Base-by-base conservation (phyloP, 768 basidiomycete species). In the Lenzites betulinus region DNA sequence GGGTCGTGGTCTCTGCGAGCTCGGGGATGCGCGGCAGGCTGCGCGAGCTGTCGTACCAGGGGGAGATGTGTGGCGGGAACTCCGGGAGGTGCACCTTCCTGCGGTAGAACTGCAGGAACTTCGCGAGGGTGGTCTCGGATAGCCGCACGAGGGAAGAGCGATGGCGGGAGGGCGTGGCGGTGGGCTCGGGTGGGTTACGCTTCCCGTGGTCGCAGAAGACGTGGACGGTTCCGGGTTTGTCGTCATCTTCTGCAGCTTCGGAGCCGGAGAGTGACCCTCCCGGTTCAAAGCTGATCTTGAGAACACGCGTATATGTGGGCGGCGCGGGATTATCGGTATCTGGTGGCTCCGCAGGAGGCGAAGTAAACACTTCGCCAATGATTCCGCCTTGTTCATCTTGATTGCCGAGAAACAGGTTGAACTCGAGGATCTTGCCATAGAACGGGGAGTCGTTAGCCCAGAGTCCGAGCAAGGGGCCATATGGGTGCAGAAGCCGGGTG, bases 381-480 rank as follows among this genome's bases (percentile, higher is more conserved):
- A 67, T 63, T 3, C 64, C 66, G 9, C 60, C 64, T 20, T 54
- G 60, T 22, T 63, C 61, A 16, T 41, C 6, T 20, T 56, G 53
- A 38, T 56, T 53, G n/a, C 54, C 63, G 2, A 46, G 18, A 18
- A 51, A 23, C 44, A 67, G 42, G 7, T 51, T 59, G 38, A 67
- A 67, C 46, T 67, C 59, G n/a, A 67, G n/a, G 26, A 67, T 58
- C n/a, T 61, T 65, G 16, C 66, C 64, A 20, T 56, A 49, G 52
- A 63, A 67, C 0, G 66, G 66, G 20, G 60, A 49, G 48, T 67
- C 66, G 54, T 54, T 67, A 2, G 66, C 66, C 66, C 66, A 67
- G 13, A 65, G 49, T 13, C 66, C 66, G 20, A 65, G 30, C 30
- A 67, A 35, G 8, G 58, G 44, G 26, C 47, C 66, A 44, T 67